Evolutionary conservation across 345 rosid species (phyloP), one percentile per base, ranked within the genome.

Genomic region (Moricandia moricandioides): DNA sequence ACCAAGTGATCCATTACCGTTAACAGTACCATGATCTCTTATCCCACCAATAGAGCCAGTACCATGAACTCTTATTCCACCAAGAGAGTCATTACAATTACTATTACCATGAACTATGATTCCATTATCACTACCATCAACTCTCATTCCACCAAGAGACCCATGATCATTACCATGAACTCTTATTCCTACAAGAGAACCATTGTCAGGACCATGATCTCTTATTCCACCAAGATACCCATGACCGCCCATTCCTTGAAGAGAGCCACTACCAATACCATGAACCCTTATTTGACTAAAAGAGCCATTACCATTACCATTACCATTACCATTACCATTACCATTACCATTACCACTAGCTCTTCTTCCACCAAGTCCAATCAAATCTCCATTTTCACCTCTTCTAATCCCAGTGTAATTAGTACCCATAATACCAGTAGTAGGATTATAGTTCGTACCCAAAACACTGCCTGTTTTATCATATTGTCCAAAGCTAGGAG

Each of bases 391-490:
- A 55, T 29, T 29, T 3, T 7, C 37, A 69, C n/a, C 9, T 4
- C 4, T 0, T 7, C 2, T 31, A 8, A 30, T 6, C 39, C 75
- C 52, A 29, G 0, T 21, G 9, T 69, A 9, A 9, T 0, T 31
- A 47, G 1, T 64, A 2, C 8, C 24, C 54, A 8, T 24, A 35
- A 11, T 37, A 16, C 17, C 24, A 69, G 31, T 13, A 49, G 0
- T 54, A 10, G 7, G 27, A 40, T 63, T 43, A 26, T 27, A 43
- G 60, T 56, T 55, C 66, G 34, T 33, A 64, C 76, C 80, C 57
- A 26, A 56, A 24, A 4, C 52, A 56, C 18, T 1, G 7, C 5
- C 70, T 65, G 69, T 39, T 29, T 62, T 8, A 35, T 6, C 62
- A 58, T 26, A 71, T 24, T 47, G 13, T 65, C 62, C 67, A 64